Evolutionary conservation across 116 monocot genomes (phyloP).

Genomic region (Papilionanthe hybrid): DNA sequence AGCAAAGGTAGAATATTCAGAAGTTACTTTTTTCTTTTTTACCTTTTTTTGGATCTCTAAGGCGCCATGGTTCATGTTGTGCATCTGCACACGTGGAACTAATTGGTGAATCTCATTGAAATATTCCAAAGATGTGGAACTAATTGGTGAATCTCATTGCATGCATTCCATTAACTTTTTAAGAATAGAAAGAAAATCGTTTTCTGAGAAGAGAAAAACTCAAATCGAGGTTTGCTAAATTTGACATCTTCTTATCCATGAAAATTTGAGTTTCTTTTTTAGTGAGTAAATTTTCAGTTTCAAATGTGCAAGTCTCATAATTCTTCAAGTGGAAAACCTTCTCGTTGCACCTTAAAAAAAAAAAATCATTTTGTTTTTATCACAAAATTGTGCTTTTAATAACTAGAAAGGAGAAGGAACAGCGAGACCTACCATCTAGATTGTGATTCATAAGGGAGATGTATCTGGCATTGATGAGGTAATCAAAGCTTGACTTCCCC

Average conservation of each 20-base stretch:
- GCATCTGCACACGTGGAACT: not conserved
- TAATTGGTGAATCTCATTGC: not conserved
- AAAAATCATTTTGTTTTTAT: too few relatives aligned
- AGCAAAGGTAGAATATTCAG: constrained; percentile 38
- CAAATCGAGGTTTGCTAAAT: not conserved
- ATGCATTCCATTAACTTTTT: too few relatives aligned
- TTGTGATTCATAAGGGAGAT: too few relatives aligned
- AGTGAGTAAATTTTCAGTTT: not conserved
- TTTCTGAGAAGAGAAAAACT: not conserved
- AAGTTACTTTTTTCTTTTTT: not conserved
- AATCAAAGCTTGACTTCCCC: too few relatives aligned
- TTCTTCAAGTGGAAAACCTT: too few relatives aligned
- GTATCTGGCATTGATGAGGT: too few relatives aligned
- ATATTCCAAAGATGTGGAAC: not conserved
- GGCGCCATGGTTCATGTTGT: not conserved
- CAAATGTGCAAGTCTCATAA: not conserved
- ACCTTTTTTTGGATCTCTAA: not conserved
- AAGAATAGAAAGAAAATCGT: not conserved
- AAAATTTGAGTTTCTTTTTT: not conserved
- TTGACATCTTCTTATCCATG: not conserved
- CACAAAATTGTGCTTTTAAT: too few relatives aligned
- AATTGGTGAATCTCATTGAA: not conserved
- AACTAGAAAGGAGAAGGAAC: too few relatives aligned
- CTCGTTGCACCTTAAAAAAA: too few relatives aligned
- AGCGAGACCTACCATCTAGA: too few relatives aligned